Conservation (phyloP, 2,329 filamentous ascomycete genomes). For the Aspergillus ochraceoroseus region DNA sequence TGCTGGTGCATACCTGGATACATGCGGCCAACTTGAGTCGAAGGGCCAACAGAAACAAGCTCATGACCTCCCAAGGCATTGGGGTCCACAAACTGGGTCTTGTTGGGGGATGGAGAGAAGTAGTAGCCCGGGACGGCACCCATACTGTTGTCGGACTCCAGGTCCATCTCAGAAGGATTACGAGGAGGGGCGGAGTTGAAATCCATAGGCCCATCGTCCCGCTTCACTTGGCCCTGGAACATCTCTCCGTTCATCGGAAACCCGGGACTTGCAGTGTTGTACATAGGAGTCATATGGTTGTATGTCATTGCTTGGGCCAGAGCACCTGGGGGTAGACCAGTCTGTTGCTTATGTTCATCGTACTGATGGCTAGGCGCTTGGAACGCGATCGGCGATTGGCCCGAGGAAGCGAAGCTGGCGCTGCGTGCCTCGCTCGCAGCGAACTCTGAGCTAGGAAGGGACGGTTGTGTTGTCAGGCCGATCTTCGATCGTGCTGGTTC, state of each 20-base stretch:
- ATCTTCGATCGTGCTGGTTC: conserved; percentile 36
- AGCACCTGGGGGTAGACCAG: conserved; percentile 80
- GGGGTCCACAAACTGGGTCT: conserved; percentile 64
- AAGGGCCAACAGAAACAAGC: conserved; percentile 48
- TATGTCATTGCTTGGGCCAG: conserved; percentile 74
- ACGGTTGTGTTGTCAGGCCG: conserved; percentile 35
- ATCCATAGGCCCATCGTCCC: conserved; percentile 52
- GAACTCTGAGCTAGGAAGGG: conserved; percentile 36
- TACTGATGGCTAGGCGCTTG: conserved; percentile 90
- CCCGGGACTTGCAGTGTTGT: conserved; percentile 34
- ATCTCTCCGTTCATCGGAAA: conserved; percentile 55
- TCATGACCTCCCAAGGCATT: conserved; percentile 64
- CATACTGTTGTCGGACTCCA: conserved; percentile 66
- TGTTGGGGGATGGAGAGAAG: conserved; percentile 49
- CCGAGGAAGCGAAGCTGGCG: conserved; percentile 34
- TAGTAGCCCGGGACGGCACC: conserved; percentile 59
- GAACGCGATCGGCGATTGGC: conserved; percentile 54
- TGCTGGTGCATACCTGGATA: conserved; percentile 94
- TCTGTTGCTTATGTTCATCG: conserved; percentile 91
- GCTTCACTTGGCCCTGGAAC: conserved; percentile 47
- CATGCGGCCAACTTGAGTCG: conserved; percentile 63
- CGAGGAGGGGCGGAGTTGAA: conserved; percentile 61
- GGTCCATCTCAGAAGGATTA: conserved; percentile 55
- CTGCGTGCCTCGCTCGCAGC: conserved; percentile 30
- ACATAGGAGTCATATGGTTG: conserved; percentile 54